These are phyloP conservation scores for Trametes elegans DNA, from an alignment of 768 basidiomycete species.

Conservation along the genomic window DNA sequence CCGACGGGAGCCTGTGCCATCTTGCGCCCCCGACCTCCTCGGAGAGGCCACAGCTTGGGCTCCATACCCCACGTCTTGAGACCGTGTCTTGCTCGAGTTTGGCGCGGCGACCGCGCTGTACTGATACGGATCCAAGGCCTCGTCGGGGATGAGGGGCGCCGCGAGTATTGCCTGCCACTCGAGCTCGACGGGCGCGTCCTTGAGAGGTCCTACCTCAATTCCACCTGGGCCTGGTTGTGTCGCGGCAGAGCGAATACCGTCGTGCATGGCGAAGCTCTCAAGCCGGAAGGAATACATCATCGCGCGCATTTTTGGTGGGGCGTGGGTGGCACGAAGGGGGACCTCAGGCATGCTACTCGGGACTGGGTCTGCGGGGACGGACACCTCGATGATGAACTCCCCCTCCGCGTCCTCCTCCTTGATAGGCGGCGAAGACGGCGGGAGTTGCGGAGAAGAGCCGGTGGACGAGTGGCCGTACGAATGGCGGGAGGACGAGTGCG, in stretches of 20 bases:
- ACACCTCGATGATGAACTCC: slow-evolving; percentile 22
- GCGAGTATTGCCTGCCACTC: slow-evolving; percentile 59
- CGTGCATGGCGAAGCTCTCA: slow-evolving; percentile 64
- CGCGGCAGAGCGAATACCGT: slow-evolving; percentile 42
- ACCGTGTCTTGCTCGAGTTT: neutral
- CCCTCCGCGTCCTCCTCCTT: slow-evolving; percentile 20
- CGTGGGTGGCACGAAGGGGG: slow-evolving; percentile 74
- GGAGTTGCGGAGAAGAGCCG: neutral
- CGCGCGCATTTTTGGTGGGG: slow-evolving; percentile 62
- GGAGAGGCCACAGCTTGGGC: neutral
- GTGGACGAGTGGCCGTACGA: slow-evolving; percentile 1
- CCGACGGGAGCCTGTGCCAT: neutral
- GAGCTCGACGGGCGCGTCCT: slow-evolving; percentile 57
- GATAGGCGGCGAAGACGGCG: slow-evolving; percentile 10
- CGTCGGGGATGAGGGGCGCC: slow-evolving; percentile 10
- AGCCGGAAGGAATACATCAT: slow-evolving; percentile 81
- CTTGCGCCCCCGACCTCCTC: neutral
- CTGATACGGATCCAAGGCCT: neutral
- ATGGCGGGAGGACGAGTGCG: neutral
- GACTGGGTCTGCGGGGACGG: slow-evolving; percentile 9
- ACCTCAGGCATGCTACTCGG: slow-evolving; percentile 36
- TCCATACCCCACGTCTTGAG: neutral
- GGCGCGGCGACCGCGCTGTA: neutral
- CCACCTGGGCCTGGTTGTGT: slow-evolving; percentile 18
- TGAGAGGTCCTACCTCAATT: slow-evolving; percentile 55